phyloP scores from a whole-genome alignment of 2,329 filamentous ascomycete genomes.

The Curvularia hawaiiensis region DNA sequence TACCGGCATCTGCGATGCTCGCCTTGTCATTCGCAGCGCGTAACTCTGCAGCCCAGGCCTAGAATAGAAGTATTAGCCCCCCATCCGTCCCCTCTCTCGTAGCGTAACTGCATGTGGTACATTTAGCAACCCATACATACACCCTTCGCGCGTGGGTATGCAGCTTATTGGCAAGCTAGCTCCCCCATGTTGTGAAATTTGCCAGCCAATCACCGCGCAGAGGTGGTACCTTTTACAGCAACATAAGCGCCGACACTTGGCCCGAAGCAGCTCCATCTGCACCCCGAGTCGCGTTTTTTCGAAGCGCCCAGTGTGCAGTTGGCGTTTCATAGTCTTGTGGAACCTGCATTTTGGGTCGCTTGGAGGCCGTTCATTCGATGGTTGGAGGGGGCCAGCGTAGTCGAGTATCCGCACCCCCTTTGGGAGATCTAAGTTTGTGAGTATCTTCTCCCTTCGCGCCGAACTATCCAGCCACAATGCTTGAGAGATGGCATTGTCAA shows the following conservation, averaged over 20 bases:
- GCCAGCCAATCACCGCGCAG: slow-evolving; percentile 19
- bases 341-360: slow-evolving; percentile 24
- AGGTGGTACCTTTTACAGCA: neutral
- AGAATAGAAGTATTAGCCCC: slow-evolving; percentile 26
- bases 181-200: slow-evolving; percentile 2
- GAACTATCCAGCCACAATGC: slow-evolving; percentile 17
- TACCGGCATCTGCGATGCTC: slow-evolving; percentile 13
- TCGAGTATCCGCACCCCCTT: slow-evolving; percentile 1
- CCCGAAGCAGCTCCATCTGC: slow-evolving; percentile 25
- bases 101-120: slow-evolving; percentile 19
- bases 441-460: slow-evolving; percentile 3
- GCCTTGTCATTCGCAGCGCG: slow-evolving; percentile 32
- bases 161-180: neutral
- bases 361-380: slow-evolving; percentile 22
- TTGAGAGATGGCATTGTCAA: slow-evolving; percentile 4
- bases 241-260: slow-evolving; percentile 38
- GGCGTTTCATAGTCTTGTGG: slow-evolving; percentile 29
- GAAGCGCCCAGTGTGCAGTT: slow-evolving; percentile 35
- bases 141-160: slow-evolving; percentile 7
- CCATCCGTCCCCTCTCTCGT: slow-evolving; percentile 2
- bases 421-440: slow-evolving; percentile 5
- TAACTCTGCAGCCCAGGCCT: slow-evolving; percentile 26
- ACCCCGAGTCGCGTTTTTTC: slow-evolving; percentile 4
- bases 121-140: slow-evolving; percentile 15
- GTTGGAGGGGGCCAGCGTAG: neutral